Base-by-base conservation (phyloP, 106 monocot species). In the Dendrobium nobile region DNA sequence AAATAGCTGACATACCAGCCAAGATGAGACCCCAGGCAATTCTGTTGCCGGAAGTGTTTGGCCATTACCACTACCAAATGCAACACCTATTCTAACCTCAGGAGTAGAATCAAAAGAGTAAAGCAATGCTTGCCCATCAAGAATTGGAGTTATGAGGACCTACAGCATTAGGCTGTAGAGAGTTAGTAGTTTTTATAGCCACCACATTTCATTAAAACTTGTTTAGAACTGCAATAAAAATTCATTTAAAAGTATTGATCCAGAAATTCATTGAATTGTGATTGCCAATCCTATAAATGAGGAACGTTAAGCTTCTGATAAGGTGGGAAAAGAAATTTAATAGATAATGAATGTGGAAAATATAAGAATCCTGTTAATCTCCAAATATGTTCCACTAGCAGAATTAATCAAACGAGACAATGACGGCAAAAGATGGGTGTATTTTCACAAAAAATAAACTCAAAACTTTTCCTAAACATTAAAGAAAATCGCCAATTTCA, bases 21-120 rank as follows among this genome's bases (percentile, higher is more conserved):
- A 98, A 79, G 84, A 83, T 77, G 94, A 86, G 54, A 98, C 95
- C 37, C 95, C 98, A 77, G 98, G 98, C 4, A 98, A 75, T 87
- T 95, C 98, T 68, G 92, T 98, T 78, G 92, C 89, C 10, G 97
- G 97, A 80, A 94, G 85, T 68, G 94, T 82, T 85, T 92, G 94
- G 78, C 88, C 88, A 64, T 88, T 87, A 67, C 90, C 92, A 16
- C 94, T 86, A 77, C 98, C 98, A 85, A 98, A 98, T 77, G 86
- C 95, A 80, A 98, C 91, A 77, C 89, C 92, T 80, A 98, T 70
- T 77, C 87, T 87, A 48, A 98, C 85, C 72, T 98, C 95, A 37
- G 98, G 98, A 82, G 88, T 87, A 31, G 95, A 91, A 51, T 95
- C 98, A 85, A 98, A 98, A 41, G 98, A 95, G 81, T 91, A 98